Evolutionary conservation across 768 basidiomycete species (phyloP), one percentile per base, ranked within the genome.

Genomic region (Tulasnella sp.): DNA sequence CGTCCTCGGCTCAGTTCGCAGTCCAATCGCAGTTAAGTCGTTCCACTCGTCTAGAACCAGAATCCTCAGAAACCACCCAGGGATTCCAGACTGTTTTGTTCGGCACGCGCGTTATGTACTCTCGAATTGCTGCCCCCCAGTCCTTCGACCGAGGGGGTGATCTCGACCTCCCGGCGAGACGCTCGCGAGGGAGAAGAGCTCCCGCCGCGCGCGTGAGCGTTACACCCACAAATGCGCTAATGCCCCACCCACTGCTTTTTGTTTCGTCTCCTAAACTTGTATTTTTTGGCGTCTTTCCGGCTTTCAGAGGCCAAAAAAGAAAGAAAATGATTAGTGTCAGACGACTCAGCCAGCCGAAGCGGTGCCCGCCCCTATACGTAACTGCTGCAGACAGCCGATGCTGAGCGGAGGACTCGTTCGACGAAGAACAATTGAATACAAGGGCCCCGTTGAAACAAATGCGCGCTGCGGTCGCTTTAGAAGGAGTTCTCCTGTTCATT

Each of bases 111-210:
- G 20, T 48, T 48, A 48, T 48, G 46, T 48, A 48, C 23, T 61
- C n/a, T n/a, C 2, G n/a, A 29, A n/a, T 26, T 23, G 23, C 5
- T 29, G 23, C 10, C 57, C 57, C 29, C 29, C 10, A 29, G 57
- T 61, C n/a, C 57, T 29, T 26, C 57, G 57, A 26, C 57, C 57
- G n/a, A 23, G n/a, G 57, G 23, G 57, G 57, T 5, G 57, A 61
- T 61, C 57, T 61, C 23, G 57, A 61, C 57, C 57, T 29, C 57
- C n/a, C 29, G 57, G 57, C 57, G 57, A 61, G 57, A 61, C 57
- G 57, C 57, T 61, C 57, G 57, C 57, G 57, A n/a, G 57, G 57
- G 57, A 61, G 57, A 61, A 61, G 57, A 61, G 57, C 57, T 29
- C 57, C 57, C 57, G 57, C 57, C 57, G 57, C 57, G 57, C 57